phyloP scores from a whole-genome alignment of 768 basidiomycete genomes.

The Amanita fuliginea region DNA sequence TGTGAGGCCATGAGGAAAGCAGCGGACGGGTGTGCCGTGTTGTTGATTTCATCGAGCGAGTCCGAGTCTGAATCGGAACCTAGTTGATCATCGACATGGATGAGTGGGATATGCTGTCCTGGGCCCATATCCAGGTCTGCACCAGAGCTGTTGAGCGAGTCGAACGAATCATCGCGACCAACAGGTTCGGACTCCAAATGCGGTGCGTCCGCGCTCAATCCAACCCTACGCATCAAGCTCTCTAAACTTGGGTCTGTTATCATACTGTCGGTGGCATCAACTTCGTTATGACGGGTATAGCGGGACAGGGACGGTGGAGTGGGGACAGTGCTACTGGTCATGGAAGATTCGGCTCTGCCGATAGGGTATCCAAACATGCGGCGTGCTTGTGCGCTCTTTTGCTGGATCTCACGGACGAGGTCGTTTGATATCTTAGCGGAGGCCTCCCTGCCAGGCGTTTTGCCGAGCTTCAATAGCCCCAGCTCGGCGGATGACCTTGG shows the following conservation, averaged over 20 bases:
- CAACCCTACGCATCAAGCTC: conserved; percentile 58
- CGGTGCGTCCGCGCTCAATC: conserved; percentile 22
- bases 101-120: not conserved
- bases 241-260: conserved; percentile 50
- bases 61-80: conserved; percentile 33
- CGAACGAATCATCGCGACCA: conserved; percentile 6
- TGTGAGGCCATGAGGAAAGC: conserved; percentile 59
- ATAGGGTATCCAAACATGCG: conserved; percentile 16
- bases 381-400: conserved; percentile 19
- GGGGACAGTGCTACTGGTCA: conserved; percentile 48
- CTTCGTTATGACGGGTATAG: conserved; percentile 35
- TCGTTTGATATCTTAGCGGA: conserved; percentile 58
- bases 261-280: conserved; percentile 34
- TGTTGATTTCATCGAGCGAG: conserved; percentile 45
- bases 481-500: conserved; percentile 37
- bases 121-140: not conserved
- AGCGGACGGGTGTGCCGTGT: conserved; percentile 54
- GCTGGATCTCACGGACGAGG: conserved; percentile 45
- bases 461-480: conserved; percentile 33
- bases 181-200: not conserved
- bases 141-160: not conserved
- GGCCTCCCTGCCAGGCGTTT: conserved; percentile 66
- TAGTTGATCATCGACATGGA: conserved; percentile 2
- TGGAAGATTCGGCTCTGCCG: conserved; percentile 42
- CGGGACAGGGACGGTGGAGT: conserved; percentile 63